Conservation (phyloP, 768 basidiomycete species). For the Tylopilus balloui region DNA sequence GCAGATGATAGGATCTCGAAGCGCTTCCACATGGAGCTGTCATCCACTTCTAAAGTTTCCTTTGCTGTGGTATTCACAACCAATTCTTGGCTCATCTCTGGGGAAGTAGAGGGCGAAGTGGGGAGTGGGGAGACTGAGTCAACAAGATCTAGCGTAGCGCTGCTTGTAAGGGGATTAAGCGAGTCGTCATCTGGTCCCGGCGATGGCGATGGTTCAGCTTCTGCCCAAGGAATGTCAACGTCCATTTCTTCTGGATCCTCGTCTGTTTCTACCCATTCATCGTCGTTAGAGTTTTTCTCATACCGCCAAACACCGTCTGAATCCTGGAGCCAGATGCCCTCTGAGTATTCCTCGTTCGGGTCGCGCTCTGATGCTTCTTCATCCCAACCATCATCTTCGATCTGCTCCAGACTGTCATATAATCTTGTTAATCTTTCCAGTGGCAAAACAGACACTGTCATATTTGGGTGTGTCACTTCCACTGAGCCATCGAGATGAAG, state of each 20-base stretch:
- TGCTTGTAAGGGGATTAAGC: slow-evolving; percentile 13
- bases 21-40: slow-evolving; percentile 62
- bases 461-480: slow-evolving; percentile 67
- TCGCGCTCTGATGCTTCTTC: slow-evolving; percentile 31
- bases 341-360: slow-evolving; percentile 41
- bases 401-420: slow-evolving; percentile 77
- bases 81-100: slow-evolving; percentile 31
- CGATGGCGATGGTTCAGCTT: slow-evolving; percentile 21
- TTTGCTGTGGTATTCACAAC: slow-evolving; percentile 26
- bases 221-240: slow-evolving; percentile 29
- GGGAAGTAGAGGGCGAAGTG: slow-evolving; percentile 29
- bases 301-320: slow-evolving; percentile 34
- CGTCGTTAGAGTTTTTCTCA: slow-evolving; percentile 28
- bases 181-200: slow-evolving; percentile 17
- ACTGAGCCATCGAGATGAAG: slow-evolving; percentile 71
- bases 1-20: slow-evolving; percentile 76
- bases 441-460: slow-evolving; percentile 45
- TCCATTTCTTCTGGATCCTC: slow-evolving; percentile 37
- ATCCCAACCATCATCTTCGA: slow-evolving; percentile 65
- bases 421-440: slow-evolving; percentile 69
- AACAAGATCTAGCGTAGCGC: slow-evolving; percentile 16
- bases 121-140: slow-evolving; percentile 24
- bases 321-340: slow-evolving; percentile 42
- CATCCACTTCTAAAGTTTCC: slow-evolving; percentile 30
- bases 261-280: slow-evolving; percentile 40